Base-by-base conservation (phyloP, 169 alveolate genomes). In the Amoebophrya sp. region DNA sequence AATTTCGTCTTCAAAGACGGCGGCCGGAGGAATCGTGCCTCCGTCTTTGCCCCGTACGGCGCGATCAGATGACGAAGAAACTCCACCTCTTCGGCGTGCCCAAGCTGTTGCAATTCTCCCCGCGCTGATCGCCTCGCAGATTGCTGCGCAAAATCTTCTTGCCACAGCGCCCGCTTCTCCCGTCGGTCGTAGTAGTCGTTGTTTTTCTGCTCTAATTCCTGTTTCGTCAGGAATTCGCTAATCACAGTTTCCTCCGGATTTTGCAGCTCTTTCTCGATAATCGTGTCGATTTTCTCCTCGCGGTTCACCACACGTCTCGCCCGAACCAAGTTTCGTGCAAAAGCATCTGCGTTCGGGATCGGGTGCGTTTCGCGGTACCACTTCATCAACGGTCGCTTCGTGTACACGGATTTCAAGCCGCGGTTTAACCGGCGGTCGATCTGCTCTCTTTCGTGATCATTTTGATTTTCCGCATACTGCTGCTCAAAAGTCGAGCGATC, bases 361-460 rank as follows among this genome's bases (percentile, higher is more conserved):
- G 83, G 83, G 83, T 66, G 83, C 35, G 83, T 12, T 25, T 66
- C 83, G 39, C 83, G 83, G 35, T 66, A 66, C 83, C 83, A 66
- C 32, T 66, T 66, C 83, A 66, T 66, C 35, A 66, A n/a, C 10
- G 83, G 83, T n/a, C 83, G 12, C 32, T 66, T 66, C 35, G 83
- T 66, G 35, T 66, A 66, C 38, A 66, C 83, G 35, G 83, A 66
- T 18, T 18, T 18, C 29, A 66, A 25, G 32, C 29, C 29, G 2
- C 83, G 83, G 54, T 41, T 41, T 12, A 41, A 12, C 54, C 12
- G 23, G 54, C 12, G 23, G 54, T 41, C 54, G 54, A 41, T 41
- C 54, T 41, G 2, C 54, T 41, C 54, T 2, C 54, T 12, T 12
- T 41, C 23, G 54, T 41, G 54, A 12, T 41, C 54, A 12, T n/a